A percentile compares a stretch with the other conserved stretches of the same genome.
These are phyloP conservation scores for Alisma plantagoaquatica DNA, from an alignment of 106 monocot species.

Conservation along the genomic window DNA sequence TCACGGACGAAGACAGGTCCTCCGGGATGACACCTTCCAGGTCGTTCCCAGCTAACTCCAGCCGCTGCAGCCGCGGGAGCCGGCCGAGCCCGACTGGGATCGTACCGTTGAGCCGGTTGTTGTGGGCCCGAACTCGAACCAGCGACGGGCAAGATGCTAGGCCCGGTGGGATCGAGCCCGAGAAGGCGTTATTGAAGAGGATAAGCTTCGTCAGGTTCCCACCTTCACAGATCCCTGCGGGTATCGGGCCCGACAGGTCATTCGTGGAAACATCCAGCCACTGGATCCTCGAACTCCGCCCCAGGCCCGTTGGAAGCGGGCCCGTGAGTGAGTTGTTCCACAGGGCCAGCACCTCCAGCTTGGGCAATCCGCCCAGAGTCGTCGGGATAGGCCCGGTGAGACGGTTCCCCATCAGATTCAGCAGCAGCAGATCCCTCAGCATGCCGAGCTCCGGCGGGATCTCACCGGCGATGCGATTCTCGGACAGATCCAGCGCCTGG, in stretches of 20 bases:
- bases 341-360: slow-evolving; percentile 46
- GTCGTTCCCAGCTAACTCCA: slow-evolving; percentile 50
- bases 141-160: slow-evolving; percentile 39
- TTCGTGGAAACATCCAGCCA: slow-evolving; percentile 79
- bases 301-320: slow-evolving; percentile 37
- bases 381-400: slow-evolving; percentile 42
- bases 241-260: slow-evolving; percentile 44
- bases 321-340: slow-evolving; percentile 81
- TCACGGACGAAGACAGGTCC: slow-evolving; percentile 42
- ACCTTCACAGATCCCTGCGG: slow-evolving; percentile 28
- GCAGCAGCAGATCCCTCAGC: slow-evolving; percentile 42
- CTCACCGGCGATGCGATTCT: no score
- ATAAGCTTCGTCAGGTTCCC: slow-evolving; percentile 75
- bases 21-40: slow-evolving; percentile 53
- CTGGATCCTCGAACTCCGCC: slow-evolving; percentile 40
- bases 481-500: no score
- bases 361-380: slow-evolving; percentile 33
- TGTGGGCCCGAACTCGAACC: slow-evolving; percentile 56
- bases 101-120: slow-evolving; percentile 52
- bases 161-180: slow-evolving; percentile 41
- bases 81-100: slow-evolving; percentile 40
- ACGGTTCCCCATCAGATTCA: slow-evolving; percentile 51
- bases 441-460: no score
- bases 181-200: slow-evolving; percentile 17
- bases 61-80: slow-evolving; percentile 49